These are phyloP conservation scores for Abrus pulchellus DNA, from an alignment of 306 rosid species.

Conservation along the genomic window DNA sequence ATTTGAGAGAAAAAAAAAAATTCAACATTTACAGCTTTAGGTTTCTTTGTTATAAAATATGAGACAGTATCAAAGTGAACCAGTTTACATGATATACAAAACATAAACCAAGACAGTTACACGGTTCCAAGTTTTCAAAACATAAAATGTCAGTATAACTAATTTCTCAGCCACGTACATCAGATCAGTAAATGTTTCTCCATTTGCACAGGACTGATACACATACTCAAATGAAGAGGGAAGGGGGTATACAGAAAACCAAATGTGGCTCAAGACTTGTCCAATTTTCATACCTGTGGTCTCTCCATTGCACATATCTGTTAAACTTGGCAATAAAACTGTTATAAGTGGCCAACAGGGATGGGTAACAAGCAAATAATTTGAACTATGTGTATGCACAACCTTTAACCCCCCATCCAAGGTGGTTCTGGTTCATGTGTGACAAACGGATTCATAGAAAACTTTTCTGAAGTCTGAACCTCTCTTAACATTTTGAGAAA, in stretches of 20 bases:
- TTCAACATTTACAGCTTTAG: conserved; percentile 5
- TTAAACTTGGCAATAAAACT: neutral
- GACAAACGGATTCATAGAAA: neutral
- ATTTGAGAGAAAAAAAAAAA: conserved; percentile 6
- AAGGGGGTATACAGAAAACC: neutral
- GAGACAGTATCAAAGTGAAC: conserved; percentile 34
- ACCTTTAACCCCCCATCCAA: neutral
- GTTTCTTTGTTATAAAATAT: neutral
- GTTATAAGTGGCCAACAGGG: neutral
- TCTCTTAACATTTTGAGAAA: neutral
- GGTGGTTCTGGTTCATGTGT: neutral
- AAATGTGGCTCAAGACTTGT: neutral
- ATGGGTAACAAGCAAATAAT: neutral
- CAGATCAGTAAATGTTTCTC: conserved; percentile 14
- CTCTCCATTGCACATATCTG: neutral
- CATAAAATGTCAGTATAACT: conserved; percentile 23
- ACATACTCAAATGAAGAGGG: conserved; percentile 12
- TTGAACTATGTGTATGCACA: neutral
- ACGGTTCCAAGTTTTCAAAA: conserved; percentile 23
- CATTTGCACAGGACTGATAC: conserved; percentile 12
- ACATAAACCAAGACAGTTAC: conserved; percentile 20
- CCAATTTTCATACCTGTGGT: neutral
- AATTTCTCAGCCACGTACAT: conserved; percentile 13
- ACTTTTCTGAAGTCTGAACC: neutral
- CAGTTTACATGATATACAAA: conserved; percentile 11